Evolutionary conservation across 2,329 filamentous ascomycete genomes (phyloP).

Genomic region (Penicillium capsulatum): DNA sequence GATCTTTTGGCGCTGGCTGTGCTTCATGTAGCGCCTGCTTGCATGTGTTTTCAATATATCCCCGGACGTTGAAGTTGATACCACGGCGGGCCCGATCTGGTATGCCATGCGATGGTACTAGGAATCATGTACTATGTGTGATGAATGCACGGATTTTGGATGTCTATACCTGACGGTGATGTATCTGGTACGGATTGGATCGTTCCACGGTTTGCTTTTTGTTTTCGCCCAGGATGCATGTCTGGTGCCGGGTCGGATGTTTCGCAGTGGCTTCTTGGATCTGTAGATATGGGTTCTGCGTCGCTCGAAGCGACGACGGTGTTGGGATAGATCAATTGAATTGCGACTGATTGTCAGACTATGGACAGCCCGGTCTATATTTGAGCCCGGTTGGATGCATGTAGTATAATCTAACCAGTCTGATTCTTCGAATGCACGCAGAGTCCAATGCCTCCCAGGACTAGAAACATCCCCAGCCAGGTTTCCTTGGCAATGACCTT

Average conservation of each 20-base stretch:
- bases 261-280: constrained; percentile 3
- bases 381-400: too few relatives aligned
- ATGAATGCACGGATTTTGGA: constrained; percentile 13
- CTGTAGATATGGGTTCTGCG: constrained; percentile 11
- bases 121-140: constrained; percentile 24
- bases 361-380: too few relatives aligned
- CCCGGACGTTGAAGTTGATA: constrained; percentile 18
- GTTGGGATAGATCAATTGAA: constrained; percentile 9
- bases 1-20: constrained; percentile 13
- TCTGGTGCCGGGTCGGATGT: constrained; percentile 2
- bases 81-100: constrained; percentile 33
- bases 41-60: constrained; percentile 19
- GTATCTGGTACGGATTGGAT: constrained; percentile 11
- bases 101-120: constrained; percentile 10
- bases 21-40: constrained; percentile 16
- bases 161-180: constrained; percentile 1
- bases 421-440: constrained; percentile 63
- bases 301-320: not conserved
- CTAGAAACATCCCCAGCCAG: constrained; percentile 74
- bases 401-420: constrained; percentile 3
- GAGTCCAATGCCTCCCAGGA: constrained; percentile 72
- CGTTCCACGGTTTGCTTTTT: constrained; percentile 1
- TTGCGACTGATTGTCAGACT: too few relatives aligned
- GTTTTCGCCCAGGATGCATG: constrained; percentile 3
- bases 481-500: constrained; percentile 87